Evolutionary conservation across 116 monocot species (phyloP).

Genomic region (Dioscorea cayenensis): DNA sequence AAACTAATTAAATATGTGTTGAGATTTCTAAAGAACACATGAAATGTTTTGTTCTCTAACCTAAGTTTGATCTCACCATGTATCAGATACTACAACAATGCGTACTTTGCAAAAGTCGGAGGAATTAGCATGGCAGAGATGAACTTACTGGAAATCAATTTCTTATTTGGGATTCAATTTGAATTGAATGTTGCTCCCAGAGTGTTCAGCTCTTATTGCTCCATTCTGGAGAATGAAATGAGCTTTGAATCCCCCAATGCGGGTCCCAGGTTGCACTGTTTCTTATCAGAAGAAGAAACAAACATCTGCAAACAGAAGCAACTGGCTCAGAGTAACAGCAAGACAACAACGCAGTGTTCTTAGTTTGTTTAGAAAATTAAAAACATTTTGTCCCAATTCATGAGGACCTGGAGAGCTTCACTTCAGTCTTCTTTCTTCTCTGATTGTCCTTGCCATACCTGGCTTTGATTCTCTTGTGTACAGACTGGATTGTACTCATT

Average conservation of each 20-base stretch:
- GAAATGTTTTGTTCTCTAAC: no score
- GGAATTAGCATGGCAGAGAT: constrained; percentile 38
- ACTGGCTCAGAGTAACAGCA: background rate
- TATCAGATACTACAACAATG: constrained; percentile 44
- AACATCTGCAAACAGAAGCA: constrained; percentile 1
- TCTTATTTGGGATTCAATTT: constrained; percentile 33
- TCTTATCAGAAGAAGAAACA: background rate
- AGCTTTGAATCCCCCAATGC: background rate
- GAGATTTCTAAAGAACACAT: background rate
- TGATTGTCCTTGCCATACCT: no score
- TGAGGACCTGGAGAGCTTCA: no score
- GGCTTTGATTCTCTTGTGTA: no score
- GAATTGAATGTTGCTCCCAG: constrained; percentile 24
- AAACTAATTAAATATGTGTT: background rate
- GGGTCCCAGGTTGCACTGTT: background rate
- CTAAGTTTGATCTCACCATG: background rate
- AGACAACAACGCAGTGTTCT: no score
- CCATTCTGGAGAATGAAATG: constrained; percentile 27
- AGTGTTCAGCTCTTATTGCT: constrained; percentile 26
- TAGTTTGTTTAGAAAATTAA: no score
- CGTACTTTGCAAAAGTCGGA: constrained; percentile 41
- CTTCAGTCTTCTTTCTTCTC: no score
- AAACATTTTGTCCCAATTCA: no score
- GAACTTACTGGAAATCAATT: constrained; percentile 36
- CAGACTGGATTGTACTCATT: no score